Evolutionary conservation across 345 rosid species (phyloP).

Genomic region (Lagerstroemia speciosa): DNA sequence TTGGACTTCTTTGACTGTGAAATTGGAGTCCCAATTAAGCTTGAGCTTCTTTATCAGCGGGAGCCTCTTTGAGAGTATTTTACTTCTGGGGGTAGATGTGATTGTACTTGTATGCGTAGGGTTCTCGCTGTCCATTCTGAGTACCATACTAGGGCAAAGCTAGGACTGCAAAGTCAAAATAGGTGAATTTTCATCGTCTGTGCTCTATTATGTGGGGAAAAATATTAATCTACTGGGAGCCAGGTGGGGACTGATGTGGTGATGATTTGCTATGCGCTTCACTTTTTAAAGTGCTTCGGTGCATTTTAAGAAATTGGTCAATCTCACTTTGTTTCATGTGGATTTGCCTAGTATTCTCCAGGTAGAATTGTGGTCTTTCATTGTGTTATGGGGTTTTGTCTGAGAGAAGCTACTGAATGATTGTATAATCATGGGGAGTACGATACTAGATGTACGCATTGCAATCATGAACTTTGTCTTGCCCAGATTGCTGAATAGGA

Average conservation of each 20-base stretch:
- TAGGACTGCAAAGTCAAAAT: neutral
- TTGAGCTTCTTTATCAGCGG: neutral
- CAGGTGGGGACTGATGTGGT: too few species aligned
- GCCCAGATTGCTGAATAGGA: neutral
- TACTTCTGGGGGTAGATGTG: neutral
- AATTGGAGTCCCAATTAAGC: neutral
- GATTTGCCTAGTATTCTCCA: too few species aligned
- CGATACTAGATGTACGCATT: neutral
- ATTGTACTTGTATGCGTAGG: neutral
- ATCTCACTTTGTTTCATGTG: too few species aligned
- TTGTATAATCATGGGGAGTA: neutral
- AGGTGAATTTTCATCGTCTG: neutral
- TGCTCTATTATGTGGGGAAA: too few species aligned
- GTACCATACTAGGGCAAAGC: neutral
- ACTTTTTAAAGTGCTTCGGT: too few species aligned
- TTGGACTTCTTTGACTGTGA: neutral
- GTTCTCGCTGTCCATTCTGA: neutral
- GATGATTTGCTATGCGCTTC: too few species aligned
- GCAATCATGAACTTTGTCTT: neutral
- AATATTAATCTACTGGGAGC: too few species aligned
- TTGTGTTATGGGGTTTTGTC: too few species aligned
- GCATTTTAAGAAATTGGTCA: too few species aligned
- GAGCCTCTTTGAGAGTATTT: neutral
- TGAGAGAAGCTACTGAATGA: too few species aligned
- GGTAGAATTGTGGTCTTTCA: too few species aligned